Conservation (phyloP, 1,139 yeast genomes). For the Yamadazyma diospyri region DNA sequence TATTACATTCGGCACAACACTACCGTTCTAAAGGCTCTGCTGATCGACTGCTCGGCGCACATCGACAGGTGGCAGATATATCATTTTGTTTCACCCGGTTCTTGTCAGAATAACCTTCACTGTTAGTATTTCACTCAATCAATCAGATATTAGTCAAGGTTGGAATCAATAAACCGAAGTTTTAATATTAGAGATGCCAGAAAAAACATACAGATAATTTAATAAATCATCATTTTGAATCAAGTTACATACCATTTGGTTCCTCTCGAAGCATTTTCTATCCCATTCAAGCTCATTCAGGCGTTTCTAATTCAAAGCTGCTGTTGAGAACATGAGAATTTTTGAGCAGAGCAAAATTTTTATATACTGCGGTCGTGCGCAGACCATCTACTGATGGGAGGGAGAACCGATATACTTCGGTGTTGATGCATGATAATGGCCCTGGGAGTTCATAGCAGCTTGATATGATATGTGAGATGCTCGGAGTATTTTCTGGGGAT, state of each 20-base stretch:
- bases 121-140: conserved; percentile 11
- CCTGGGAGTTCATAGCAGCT: too few relatives aligned
- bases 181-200: conserved; percentile 76
- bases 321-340: neutral
- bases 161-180: conserved; percentile 59
- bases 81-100: too few relatives aligned
- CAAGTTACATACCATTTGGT: conserved; percentile 3
- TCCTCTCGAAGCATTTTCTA: too few relatives aligned
- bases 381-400: conserved; percentile 1
- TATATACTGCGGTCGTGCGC: conserved; percentile 7
- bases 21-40: too few relatives aligned
- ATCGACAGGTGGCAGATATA: too few relatives aligned
- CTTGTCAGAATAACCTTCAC: neutral
- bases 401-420: too few relatives aligned
- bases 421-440: too few relatives aligned
- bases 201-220: conserved; percentile 45
- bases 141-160: conserved; percentile 29
- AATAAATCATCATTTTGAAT: conserved; percentile 14
- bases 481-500: too few relatives aligned
- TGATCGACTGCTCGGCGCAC: too few relatives aligned
- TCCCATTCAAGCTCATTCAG: too few relatives aligned
- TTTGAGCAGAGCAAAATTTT: conserved; percentile 2
- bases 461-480: too few relatives aligned
- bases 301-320: neutral
- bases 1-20: too few relatives aligned